Evolutionary conservation across 2,329 filamentous ascomycete genomes (phyloP).

Genomic region (Colletotrichum graminicola): DNA sequence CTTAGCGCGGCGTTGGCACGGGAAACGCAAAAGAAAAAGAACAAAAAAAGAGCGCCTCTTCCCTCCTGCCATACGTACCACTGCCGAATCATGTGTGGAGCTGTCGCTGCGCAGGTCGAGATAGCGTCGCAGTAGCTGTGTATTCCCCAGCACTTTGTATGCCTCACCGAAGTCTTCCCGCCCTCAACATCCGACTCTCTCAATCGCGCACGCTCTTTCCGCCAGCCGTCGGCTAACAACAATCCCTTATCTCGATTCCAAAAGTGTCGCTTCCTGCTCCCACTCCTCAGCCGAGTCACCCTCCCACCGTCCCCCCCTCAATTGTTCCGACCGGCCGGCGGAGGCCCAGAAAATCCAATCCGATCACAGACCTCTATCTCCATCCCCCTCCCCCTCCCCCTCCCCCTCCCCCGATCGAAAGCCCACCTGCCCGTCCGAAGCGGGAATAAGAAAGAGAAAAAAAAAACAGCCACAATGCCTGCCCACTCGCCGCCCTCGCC

Average conservation of each 20-base stretch:
- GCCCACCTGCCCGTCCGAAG: conserved; percentile 1
- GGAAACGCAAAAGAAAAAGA: not conserved
- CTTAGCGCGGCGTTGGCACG: conserved; percentile 20
- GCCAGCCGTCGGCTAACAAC: conserved; percentile 7
- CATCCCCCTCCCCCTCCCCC: not conserved
- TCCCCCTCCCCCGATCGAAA: not conserved
- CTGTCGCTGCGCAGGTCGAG: conserved; percentile 34
- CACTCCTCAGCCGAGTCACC: conserved; percentile 16
- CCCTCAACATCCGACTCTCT: conserved; percentile 14
- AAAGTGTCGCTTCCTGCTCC: not conserved
- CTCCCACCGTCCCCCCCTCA: not conserved
- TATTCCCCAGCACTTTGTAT: conserved; percentile 28
- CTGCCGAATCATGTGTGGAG: conserved; percentile 39
- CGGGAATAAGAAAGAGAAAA: not conserved
- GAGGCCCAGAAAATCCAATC: conserved; percentile 11
- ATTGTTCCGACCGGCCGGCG: not conserved
- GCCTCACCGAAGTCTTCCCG: conserved; percentile 28
- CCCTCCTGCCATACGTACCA: conserved; percentile 17
- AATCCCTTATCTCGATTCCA: not conserved
- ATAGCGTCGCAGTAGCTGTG: conserved; percentile 36
- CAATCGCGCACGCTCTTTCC: not conserved
- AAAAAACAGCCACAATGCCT: conserved; percentile 53
- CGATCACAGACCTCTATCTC: not conserved
- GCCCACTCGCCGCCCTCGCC: conserved; percentile 63
- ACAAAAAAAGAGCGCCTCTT: conserved; percentile 11